Conservation (phyloP, 257 asterid genomes). For the Eucommia ulmoides region DNA sequence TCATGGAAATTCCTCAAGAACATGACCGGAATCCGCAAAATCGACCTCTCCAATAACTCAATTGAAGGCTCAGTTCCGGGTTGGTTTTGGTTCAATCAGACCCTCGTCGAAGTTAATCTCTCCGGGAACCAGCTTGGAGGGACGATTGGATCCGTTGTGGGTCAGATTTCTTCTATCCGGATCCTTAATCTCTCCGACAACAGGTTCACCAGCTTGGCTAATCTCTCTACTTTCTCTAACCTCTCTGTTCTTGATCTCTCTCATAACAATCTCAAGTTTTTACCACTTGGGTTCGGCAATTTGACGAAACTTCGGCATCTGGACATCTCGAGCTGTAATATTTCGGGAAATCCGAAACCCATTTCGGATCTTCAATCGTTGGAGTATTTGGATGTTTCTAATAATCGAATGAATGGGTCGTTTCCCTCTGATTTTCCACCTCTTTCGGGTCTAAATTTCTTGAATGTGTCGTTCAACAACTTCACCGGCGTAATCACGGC, state of each 20-base stretch:
- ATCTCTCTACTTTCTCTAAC: conserved; percentile 26
- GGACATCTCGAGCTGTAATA: conserved; percentile 47
- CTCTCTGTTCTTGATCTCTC: conserved; percentile 48
- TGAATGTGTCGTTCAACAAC: conserved; percentile 69
- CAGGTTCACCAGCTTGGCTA: conserved; percentile 53
- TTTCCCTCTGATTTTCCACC: conserved; percentile 63
- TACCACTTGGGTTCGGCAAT: conserved; percentile 46
- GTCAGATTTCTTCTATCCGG: conserved; percentile 17
- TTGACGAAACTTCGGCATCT: conserved; percentile 49
- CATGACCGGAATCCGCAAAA: conserved; percentile 39
- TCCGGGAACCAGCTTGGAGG: conserved; percentile 74
- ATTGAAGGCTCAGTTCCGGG: conserved; percentile 53
- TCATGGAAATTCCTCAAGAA: conserved; percentile 62
- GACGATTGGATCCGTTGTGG: conserved; percentile 15
- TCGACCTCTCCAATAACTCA: conserved; percentile 72
- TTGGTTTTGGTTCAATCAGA: conserved; percentile 46
- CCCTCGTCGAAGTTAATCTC: conserved; percentile 38
- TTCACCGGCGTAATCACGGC: conserved; percentile 33
- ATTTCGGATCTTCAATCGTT: conserved; percentile 30
- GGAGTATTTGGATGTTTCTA: conserved; percentile 45
- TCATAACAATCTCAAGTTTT: conserved; percentile 27
- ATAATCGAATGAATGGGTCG: conserved; percentile 38
- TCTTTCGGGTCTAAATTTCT: conserved; percentile 27
- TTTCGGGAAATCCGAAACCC: conserved; percentile 38
- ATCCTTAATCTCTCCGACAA: conserved; percentile 57